These are phyloP conservation scores for Aspergillus ustus DNA, from an alignment of 2,329 filamentous ascomycete species.

Conservation along the genomic window DNA sequence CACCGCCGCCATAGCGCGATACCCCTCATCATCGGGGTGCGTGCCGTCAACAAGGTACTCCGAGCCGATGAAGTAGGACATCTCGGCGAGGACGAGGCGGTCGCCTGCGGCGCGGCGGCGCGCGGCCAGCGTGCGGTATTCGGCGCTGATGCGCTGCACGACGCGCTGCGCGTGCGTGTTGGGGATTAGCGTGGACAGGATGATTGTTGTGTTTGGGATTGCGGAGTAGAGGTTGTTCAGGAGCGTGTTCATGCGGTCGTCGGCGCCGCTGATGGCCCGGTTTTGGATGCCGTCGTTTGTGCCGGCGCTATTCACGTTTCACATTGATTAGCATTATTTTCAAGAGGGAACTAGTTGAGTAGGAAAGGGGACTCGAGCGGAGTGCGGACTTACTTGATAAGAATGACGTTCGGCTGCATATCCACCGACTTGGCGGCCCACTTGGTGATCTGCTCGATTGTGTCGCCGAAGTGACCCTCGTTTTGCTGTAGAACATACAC, in stretches of 20 bases:
- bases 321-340: no score
- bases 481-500: conserved; percentile 22
- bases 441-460: conserved; percentile 26
- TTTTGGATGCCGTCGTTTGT: conserved; percentile 41
- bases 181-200: conserved; percentile 40
- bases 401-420: conserved; percentile 33
- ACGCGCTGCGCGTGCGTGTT: conserved; percentile 16
- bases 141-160: conserved; percentile 26
- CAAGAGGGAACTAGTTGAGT: background rate
- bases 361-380: background rate
- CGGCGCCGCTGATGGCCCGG: conserved; percentile 22
- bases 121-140: conserved; percentile 31
- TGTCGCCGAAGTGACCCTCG: conserved; percentile 31
- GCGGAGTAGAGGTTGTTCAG: conserved; percentile 29
- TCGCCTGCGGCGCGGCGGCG: conserved; percentile 25
- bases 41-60: conserved; percentile 27
- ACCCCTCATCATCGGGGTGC: conserved; percentile 31
- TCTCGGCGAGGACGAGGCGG: conserved; percentile 34
- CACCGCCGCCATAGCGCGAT: conserved; percentile 33
- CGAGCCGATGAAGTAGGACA: conserved; percentile 26
- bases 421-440: conserved; percentile 15
- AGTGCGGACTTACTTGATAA: conserved; percentile 29
- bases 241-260: conserved; percentile 31
- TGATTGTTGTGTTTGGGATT: conserved; percentile 33
- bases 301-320: conserved; percentile 33